A percentile compares a stretch with the other conserved stretches of the same genome.
phyloP scores from a whole-genome alignment of 2,329 filamentous ascomycete species.

The Ophiocordyceps sinensis region DNA sequence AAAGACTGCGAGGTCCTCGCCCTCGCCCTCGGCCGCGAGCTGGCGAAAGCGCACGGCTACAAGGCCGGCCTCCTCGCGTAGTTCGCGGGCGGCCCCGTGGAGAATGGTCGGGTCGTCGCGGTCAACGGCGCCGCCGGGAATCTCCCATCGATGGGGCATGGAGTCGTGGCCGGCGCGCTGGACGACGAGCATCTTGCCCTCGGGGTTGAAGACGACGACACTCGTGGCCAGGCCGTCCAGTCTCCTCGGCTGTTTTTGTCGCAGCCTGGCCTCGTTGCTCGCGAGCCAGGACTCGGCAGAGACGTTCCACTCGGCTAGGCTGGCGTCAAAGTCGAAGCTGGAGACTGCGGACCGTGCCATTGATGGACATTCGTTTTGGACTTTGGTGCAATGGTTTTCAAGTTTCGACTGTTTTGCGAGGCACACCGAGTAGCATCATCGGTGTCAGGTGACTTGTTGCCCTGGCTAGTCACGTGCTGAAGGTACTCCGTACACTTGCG shows the following conservation, averaged over 20 bases:
- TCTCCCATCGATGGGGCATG: constrained; percentile 25
- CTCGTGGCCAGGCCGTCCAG: constrained; percentile 10
- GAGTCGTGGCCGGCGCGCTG: constrained; percentile 23
- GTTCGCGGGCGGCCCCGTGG: constrained; percentile 22
- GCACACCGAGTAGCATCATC: too few relatives aligned
- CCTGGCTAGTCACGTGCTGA: too few relatives aligned
- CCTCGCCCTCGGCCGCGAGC: constrained; percentile 2
- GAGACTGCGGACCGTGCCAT: too few relatives aligned
- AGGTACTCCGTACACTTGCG: too few relatives aligned
- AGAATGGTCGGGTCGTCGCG: constrained; percentile 20
- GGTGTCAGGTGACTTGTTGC: too few relatives aligned
- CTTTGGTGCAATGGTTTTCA: too few relatives aligned
- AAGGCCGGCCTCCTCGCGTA: constrained; percentile 27
- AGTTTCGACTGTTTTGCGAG: too few relatives aligned
- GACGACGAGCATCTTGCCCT: constrained; percentile 19
- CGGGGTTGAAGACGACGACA: constrained; percentile 11
- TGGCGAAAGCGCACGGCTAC: constrained; percentile 7
- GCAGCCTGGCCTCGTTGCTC: background rate
- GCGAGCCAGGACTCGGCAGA: background rate
- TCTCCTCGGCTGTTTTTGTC: background rate
- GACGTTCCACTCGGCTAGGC: constrained; percentile 2
- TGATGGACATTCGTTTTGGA: too few relatives aligned
- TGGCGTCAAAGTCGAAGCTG: constrained; percentile 2
- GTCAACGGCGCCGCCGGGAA: constrained; percentile 27
- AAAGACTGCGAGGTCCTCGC: background rate